phyloP scores from a whole-genome alignment of 352 stramenopile species.

The Phytophthora crassamura region DNA sequence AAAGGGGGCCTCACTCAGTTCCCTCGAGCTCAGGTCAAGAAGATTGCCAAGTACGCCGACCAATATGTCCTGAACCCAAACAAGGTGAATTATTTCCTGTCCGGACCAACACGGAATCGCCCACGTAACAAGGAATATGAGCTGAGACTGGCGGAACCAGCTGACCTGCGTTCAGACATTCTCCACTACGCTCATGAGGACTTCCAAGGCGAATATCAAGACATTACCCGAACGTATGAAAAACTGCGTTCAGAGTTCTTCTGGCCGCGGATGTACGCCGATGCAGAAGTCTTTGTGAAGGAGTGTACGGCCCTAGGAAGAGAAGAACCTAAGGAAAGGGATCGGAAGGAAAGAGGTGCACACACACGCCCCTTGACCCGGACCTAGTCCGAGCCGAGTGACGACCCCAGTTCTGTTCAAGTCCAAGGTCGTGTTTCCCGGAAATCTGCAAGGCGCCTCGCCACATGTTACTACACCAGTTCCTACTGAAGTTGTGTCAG shows the following conservation, averaged over 20 bases:
- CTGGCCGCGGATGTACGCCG: constrained; percentile 4
- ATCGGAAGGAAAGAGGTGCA: too few species aligned
- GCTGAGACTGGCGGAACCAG: neutral
- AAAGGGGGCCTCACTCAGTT: neutral
- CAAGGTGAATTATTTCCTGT: neutral
- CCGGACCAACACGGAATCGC: neutral
- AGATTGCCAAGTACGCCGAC: neutral
- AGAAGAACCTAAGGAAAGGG: too few species aligned
- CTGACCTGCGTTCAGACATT: neutral
- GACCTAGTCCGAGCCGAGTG: too few species aligned
- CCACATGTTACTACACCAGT: too few species aligned
- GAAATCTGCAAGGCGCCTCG: too few species aligned
- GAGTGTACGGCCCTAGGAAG: neutral
- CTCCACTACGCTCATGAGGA: neutral
- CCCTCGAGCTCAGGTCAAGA: neutral
- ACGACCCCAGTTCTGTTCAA: too few species aligned
- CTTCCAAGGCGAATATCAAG: constrained; percentile 7
- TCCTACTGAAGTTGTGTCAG: too few species aligned
- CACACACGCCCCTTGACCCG: too few species aligned
- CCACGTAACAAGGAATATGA: neutral
- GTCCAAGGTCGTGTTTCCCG: too few species aligned
- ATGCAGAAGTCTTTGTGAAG: neutral
- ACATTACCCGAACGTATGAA: constrained; percentile 10
- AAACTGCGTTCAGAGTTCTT: constrained; percentile 12
- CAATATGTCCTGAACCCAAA: neutral